Evolutionary conservation across 179 eudicot species (phyloP), one percentile per base, ranked within the genome.

Genomic region (Silene coronaria): DNA sequence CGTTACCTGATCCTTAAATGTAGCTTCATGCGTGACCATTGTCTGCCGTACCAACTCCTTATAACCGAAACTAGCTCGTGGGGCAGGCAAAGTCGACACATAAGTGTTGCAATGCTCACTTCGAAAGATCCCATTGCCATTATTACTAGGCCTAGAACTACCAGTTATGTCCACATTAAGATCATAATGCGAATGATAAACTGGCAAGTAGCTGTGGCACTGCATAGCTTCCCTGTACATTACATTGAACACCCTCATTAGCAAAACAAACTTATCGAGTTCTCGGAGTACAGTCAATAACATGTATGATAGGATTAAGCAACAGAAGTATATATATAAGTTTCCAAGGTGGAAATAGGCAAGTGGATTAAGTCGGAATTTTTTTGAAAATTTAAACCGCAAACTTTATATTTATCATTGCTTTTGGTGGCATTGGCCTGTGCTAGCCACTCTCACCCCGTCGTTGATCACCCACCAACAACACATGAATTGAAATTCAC

Each of bases 1-100:
- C 3, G 22, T 24, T 76, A 84, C 86, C 86, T 84, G 86, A 84
- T 78, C 84, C 84, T 65, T 84, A 73, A 84, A 84, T n/a, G 82
- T 81, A 73, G 42, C 78, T 58, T 84, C 86, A 5, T 84, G 86
- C 80, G 53, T 65, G 67, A 84, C 78, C 74, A 84, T 84, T 21
- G 84, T 84, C 66, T 76, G 78, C 13, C 86, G 82, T 74, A 84
- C 22, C 23, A 81, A 17, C 42, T 81, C 84, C 77, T 73, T 76
- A 3, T 67, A 79, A 17, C 66, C 63, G 8, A 67, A 42, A 26
- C 32, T 55, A 26, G 74, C 78, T 19, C 38, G 78, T 55, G 80
- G 73, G 45, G 65, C 57, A 5, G 80, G 67, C 10, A 62, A 59
- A 67, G 57, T 30, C 8, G 70, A 27, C 68, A 72, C 75, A 28